phyloP scores from a whole-genome alignment of 169 alveolate genomes.

The Cryptosporidium tyzzeri region DNA sequence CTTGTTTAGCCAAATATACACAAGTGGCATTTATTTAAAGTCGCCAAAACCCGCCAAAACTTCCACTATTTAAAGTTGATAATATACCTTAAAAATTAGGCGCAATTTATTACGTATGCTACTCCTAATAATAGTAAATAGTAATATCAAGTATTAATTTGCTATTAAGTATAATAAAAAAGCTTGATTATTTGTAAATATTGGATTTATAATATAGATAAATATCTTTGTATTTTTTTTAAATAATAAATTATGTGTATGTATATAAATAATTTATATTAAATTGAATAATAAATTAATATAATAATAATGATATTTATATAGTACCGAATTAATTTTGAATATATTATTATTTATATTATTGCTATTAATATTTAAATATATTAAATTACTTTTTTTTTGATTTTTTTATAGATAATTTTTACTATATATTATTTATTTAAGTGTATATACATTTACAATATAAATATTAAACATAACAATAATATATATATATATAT shows the following conservation, averaged over 20 bases:
- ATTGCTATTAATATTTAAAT: not conserved
- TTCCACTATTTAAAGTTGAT: conserved; percentile 15
- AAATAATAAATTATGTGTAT: not conserved
- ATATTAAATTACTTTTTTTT: too few species aligned
- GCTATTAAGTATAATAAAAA: not conserved
- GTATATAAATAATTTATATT: too few species aligned
- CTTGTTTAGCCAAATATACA: not conserved
- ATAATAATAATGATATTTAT: too few species aligned
- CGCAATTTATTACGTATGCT: conserved; percentile 12
- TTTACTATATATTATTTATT: too few species aligned
- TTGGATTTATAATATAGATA: not conserved
- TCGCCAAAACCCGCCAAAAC: conserved; percentile 2
- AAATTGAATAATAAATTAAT: too few species aligned
- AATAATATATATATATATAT: too few species aligned
- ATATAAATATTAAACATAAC: too few species aligned
- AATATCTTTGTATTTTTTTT: not conserved
- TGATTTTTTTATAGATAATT: too few species aligned
- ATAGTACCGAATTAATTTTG: not conserved
- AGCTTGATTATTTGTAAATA: not conserved
- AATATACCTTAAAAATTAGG: not conserved
- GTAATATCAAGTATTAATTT: not conserved
- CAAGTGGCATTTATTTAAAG: not conserved
- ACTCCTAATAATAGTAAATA: not conserved
- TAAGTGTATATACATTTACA: too few species aligned
- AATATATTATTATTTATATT: not conserved